Percentiles rank a stretch among this genome's conserved stretches.
phyloP scores from a whole-genome alignment of 345 rosid genomes.

The Anacardium occidentale region DNA sequence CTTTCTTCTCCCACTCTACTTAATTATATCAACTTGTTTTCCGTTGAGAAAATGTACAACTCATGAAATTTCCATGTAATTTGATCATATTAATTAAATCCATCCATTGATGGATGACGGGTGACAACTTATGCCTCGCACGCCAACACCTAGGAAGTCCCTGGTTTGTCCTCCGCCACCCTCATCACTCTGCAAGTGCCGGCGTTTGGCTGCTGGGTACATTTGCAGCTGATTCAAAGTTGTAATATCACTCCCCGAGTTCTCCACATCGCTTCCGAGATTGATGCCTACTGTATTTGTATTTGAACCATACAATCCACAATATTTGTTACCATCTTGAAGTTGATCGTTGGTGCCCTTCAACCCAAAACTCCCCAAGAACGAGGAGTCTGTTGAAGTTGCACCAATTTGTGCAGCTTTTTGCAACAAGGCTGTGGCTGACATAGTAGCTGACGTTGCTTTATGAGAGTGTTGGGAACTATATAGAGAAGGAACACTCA shows the following conservation, averaged over 20 bases:
- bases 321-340: constrained; percentile 49
- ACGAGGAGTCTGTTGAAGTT: constrained; percentile 55
- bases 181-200: constrained; percentile 38
- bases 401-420: constrained; percentile 91
- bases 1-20: constrained; percentile 7
- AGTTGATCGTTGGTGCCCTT: constrained; percentile 32
- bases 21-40: constrained; percentile 23
- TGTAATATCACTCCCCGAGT: constrained; percentile 38
- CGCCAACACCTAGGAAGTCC: constrained; percentile 90
- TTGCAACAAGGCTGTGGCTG: constrained; percentile 92
- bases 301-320: constrained; percentile 46
- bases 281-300: constrained; percentile 25
- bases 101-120: constrained; percentile 70
- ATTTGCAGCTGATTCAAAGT: constrained; percentile 47
- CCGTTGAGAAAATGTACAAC: constrained; percentile 12
- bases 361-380: constrained; percentile 47
- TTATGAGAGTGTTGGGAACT: constrained; percentile 48
- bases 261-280: constrained; percentile 35
- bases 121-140: constrained; percentile 47
- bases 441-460: constrained; percentile 52
- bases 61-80: constrained; percentile 13
- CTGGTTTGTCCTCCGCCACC: constrained; percentile 73
- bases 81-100: constrained; percentile 37
- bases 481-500: constrained; percentile 72
- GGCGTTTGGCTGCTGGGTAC: constrained; percentile 59